Evolutionary conservation across 2,329 filamentous ascomycete genomes (phyloP), one percentile per base, ranked within the genome.

Genomic region (Calonectria pauciramosa): DNA sequence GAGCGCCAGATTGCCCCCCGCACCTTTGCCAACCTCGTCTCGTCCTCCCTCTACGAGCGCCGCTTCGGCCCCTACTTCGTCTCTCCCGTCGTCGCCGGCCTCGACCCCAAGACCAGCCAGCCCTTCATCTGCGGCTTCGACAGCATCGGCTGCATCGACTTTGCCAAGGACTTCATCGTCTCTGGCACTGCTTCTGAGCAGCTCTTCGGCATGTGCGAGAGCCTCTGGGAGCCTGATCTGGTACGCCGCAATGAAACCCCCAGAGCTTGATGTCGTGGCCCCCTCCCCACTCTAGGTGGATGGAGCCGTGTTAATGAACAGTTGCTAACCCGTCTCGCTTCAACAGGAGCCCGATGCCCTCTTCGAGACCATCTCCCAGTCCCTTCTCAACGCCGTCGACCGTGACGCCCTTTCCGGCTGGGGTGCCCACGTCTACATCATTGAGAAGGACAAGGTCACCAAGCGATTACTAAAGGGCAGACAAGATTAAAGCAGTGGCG

Each of bases 371-470:
- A 95, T 99, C 85, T 99, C 97, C 63, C 97, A 99, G 88, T 93
- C 96, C 68, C 91, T 99, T 75, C 91, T 99, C 81, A 99, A 97
- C 87, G 97, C 97, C 74, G 95, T 99, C 73, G 97, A 99, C 87
- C 92, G 97, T 88, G 97, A 99, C 87, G 97, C 97, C 68, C 90
- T 99, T 77, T 98, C 96, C 47, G 97, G 97, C 78, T 99, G 97
- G 97, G 97, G 97, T 85, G 97, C 97, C 49, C 96, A 99, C 84
- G 97, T 99, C 81, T 99, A 99, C 89, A 98, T 99, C 84, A 98
- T 99, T 86, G 97, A 99, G 90, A 99, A 99, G 92, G 96, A 98
- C 89, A 99, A 99, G 94, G 95, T 99, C 77, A 99, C 97, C 83
- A 98, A 99, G 94, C 92, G 97, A 86, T 92, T 99, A 93, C 90